Conservation (phyloP, 805 yeast genomes). For the Candida sphagnicola region DNA sequence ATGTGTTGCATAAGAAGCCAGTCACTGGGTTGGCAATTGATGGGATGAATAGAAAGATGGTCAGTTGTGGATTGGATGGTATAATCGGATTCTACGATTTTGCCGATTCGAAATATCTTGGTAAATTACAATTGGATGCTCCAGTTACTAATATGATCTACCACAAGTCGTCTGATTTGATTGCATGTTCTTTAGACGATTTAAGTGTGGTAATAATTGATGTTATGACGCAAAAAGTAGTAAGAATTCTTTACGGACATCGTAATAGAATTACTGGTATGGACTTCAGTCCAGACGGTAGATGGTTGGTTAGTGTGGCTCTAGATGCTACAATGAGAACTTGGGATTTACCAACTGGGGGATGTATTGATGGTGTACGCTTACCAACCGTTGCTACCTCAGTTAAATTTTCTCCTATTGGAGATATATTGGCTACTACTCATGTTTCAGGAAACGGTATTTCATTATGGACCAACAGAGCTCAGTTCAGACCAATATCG, state of each 20-base stretch:
- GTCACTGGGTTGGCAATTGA: slow-evolving; percentile 89
- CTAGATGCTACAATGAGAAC: slow-evolving; percentile 87
- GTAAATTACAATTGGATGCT: slow-evolving; percentile 63
- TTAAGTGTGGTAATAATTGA: slow-evolving; percentile 81
- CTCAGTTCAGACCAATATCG: slow-evolving; percentile 76
- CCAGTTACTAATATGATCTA: slow-evolving; percentile 76
- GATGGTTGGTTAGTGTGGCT: slow-evolving; percentile 85
- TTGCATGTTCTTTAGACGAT: slow-evolving; percentile 85
- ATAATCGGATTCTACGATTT: slow-evolving; percentile 84
- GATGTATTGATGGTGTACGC: slow-evolving; percentile 87
- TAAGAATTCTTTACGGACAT: slow-evolving; percentile 88
- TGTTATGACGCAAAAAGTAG: slow-evolving; percentile 71
- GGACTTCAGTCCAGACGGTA: slow-evolving; percentile 91
- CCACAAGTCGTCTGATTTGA: slow-evolving; percentile 77
- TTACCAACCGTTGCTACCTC: slow-evolving; percentile 78
- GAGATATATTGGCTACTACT: slow-evolving; percentile 87
- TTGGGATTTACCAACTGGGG: slow-evolving; percentile 97
- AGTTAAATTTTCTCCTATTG: slow-evolving; percentile 77
- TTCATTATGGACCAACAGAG: slow-evolving; percentile 85
- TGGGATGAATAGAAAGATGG: slow-evolving; percentile 85
- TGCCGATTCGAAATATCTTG: slow-evolving; percentile 60
- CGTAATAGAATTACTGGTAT: slow-evolving; percentile 79
- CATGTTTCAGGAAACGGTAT: slow-evolving; percentile 91
- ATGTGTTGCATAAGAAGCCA: slow-evolving; percentile 67
- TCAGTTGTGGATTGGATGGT: slow-evolving; percentile 87